phyloP scores from a whole-genome alignment of 495 filamentous ascomycete genomes.

The Penicillium roqueforti region DNA sequence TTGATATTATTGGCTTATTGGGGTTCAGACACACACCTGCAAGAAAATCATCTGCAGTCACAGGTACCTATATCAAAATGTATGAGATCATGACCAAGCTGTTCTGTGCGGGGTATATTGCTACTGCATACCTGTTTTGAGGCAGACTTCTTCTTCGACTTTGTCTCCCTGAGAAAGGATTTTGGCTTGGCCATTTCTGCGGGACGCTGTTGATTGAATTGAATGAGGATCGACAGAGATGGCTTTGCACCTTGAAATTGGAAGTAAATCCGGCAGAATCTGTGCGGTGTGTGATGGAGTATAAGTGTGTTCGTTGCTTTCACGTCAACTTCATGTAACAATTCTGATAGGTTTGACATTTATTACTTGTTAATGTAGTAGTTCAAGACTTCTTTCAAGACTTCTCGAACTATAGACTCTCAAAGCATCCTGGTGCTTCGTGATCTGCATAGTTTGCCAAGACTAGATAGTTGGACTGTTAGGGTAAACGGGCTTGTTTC shows the following conservation, averaged over 20 bases:
- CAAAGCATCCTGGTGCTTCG: background rate
- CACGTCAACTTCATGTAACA: background rate
- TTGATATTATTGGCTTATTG: background rate
- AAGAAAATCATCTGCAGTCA: constrained; percentile 59
- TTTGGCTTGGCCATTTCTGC: constrained; percentile 51
- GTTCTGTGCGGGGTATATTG: background rate
- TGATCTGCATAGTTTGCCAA: background rate
- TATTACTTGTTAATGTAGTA: background rate
- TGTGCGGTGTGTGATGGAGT: constrained; percentile 1
- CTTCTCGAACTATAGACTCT: background rate
- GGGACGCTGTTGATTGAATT: background rate
- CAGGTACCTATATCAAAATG: constrained; percentile 39
- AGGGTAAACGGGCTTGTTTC: background rate
- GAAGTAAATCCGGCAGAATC: constrained; percentile 6
- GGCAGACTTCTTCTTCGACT: constrained; percentile 43
- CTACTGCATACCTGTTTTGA: constrained; percentile 28
- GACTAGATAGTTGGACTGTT: background rate
- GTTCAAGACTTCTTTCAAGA: background rate
- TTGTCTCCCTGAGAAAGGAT: constrained; percentile 45
- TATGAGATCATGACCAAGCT: constrained; percentile 2
- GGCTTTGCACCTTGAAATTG: background rate
- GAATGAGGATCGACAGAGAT: background rate
- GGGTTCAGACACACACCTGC: constrained; percentile 36
- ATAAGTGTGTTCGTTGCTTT: background rate
- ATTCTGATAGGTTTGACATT: background rate